Evolutionary conservation across 2,329 filamentous ascomycete genomes (phyloP).

Genomic region (Clarireedia hainanense): DNA sequence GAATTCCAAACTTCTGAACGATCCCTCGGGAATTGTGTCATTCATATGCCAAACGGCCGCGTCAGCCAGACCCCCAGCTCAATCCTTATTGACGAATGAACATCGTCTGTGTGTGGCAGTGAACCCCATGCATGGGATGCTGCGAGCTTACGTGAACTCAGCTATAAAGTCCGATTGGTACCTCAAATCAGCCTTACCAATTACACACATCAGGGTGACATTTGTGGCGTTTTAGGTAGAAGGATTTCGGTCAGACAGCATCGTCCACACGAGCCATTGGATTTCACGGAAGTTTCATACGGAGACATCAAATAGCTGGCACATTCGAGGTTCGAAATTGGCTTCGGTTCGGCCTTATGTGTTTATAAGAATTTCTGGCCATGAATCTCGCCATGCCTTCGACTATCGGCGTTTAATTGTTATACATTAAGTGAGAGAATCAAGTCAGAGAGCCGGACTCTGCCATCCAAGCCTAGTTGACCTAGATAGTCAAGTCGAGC

Average conservation of each 20-base stretch:
- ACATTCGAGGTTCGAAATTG: too few relatives aligned
- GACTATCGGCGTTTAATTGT: too few relatives aligned
- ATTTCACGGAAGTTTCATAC: background rate
- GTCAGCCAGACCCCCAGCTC: background rate
- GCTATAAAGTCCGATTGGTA: background rate
- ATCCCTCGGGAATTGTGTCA: slow-evolving; percentile 6
- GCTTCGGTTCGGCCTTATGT: too few relatives aligned
- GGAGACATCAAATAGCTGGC: too few relatives aligned
- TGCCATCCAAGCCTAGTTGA: too few relatives aligned
- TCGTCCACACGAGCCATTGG: background rate
- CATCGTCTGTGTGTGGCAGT: background rate
- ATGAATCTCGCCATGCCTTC: too few relatives aligned
- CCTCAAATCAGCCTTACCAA: background rate
- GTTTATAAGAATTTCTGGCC: too few relatives aligned
- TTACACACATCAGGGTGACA: background rate
- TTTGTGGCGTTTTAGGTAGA: background rate
- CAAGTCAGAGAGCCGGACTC: too few relatives aligned
- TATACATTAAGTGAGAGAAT: too few relatives aligned
- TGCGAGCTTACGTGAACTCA: background rate
- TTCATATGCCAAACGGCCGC: slow-evolving; percentile 3
- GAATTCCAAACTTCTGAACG: background rate
- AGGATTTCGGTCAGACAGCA: background rate
- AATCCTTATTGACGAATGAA: background rate
- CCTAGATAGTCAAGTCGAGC: too few relatives aligned
- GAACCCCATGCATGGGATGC: background rate